Evolutionary conservation across 345 rosid genomes (phyloP).

Genomic region (Atalantia buxifolia): DNA sequence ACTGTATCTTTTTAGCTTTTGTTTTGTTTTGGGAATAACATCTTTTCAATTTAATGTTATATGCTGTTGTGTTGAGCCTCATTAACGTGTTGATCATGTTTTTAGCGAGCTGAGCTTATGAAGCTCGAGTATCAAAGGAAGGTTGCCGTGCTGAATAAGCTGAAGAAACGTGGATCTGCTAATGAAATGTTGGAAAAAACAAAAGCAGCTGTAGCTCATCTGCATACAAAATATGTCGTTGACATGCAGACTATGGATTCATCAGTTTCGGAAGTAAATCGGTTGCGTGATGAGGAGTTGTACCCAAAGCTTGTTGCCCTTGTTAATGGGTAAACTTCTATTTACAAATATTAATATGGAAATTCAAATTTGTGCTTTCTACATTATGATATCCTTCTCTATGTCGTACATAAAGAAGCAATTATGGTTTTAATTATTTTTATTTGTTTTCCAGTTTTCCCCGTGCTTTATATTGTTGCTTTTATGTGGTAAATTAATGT

Average conservation of each 20-base stretch:
- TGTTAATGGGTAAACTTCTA: conserved; percentile 64
- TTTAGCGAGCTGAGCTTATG: conserved; percentile 92
- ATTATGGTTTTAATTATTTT: background rate
- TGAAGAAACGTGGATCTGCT: conserved; percentile 73
- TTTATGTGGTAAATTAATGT: background rate
- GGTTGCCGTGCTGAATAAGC: conserved; percentile 63
- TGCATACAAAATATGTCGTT: conserved; percentile 88
- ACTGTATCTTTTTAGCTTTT: background rate
- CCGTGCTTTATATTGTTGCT: background rate
- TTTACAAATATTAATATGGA: background rate
- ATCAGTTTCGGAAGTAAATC: conserved; percentile 84
- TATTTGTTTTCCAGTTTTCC: background rate
- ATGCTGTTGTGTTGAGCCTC: conserved; percentile 9
- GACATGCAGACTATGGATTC: conserved; percentile 99
- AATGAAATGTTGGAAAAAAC: conserved; percentile 88
- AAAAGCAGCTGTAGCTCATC: conserved; percentile 88
- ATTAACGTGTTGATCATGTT: conserved; percentile 14
- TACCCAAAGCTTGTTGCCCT: conserved; percentile 76
- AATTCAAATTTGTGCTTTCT: background rate
- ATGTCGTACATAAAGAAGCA: background rate
- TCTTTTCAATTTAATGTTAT: background rate
- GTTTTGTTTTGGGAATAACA: background rate
- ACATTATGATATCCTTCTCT: background rate
- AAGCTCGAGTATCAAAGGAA: conserved; percentile 92
- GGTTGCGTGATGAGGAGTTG: conserved; percentile 78